Percentiles rank a stretch among this genome's conserved stretches.
Evolutionary conservation across 2,329 filamentous ascomycete species (phyloP).

Genomic region (Botrytis sinoallii): DNA sequence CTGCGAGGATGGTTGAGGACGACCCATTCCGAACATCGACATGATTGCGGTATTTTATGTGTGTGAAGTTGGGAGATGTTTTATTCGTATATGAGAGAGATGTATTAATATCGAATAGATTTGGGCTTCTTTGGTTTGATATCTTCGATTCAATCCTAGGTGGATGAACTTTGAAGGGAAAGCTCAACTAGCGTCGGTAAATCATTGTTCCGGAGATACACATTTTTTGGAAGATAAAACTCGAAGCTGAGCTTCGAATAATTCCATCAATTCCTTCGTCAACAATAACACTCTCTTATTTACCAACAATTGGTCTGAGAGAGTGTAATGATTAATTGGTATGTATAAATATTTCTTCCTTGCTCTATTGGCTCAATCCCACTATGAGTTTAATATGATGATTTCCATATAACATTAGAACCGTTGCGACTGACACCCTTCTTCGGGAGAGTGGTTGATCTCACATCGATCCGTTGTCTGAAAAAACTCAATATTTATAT

Average conservation of each 20-base stretch:
- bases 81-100: not conserved
- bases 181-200: slow-evolving; percentile 9
- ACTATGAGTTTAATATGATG: slow-evolving; percentile 43
- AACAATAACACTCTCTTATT: slow-evolving; percentile 9
- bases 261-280: not conserved
- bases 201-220: not conserved
- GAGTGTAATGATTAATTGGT: not conserved
- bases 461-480: slow-evolving; percentile 50
- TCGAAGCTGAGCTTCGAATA: not conserved
- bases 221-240: slow-evolving; percentile 8
- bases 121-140: not conserved
- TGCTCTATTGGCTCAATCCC: not conserved
- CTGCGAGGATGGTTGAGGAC: slow-evolving; percentile 85
- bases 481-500: slow-evolving; percentile 16
- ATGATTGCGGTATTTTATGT: slow-evolving; percentile 44
- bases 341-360: not conserved
- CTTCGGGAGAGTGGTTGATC: slow-evolving; percentile 48
- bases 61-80: not conserved
- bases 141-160: not conserved
- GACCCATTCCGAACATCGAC: slow-evolving; percentile 71
- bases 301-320: not conserved
- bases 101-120: not conserved
- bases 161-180: slow-evolving; percentile 7
- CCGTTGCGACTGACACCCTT: slow-evolving; percentile 55
- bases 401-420: slow-evolving; percentile 52